These are phyloP conservation scores for Colletotrichum sp. DNA, from an alignment of 2,329 filamentous ascomycete genomes.

Conservation along the genomic window DNA sequence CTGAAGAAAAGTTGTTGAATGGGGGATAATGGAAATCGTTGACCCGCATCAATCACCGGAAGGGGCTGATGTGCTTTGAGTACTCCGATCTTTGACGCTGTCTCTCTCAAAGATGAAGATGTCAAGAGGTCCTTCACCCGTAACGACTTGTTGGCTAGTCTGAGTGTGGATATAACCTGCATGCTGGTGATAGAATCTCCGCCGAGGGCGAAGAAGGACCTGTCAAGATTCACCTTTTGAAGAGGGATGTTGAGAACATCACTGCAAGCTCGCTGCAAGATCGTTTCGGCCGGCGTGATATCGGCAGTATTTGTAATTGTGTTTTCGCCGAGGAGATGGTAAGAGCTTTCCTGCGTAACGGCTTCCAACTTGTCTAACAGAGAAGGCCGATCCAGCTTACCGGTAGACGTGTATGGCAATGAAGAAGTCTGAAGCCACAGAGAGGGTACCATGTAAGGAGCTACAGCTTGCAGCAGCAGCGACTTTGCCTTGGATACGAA, in stretches of 20 bases:
- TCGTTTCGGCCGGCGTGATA: not conserved
- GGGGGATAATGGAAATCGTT: not conserved
- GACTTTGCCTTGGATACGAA: conserved; percentile 25
- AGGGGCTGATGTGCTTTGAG: not conserved
- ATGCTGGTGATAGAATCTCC: conserved; percentile 11
- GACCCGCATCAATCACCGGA: not conserved
- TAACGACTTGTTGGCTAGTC: not conserved
- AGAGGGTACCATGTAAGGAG: conserved; percentile 40
- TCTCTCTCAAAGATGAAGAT: not conserved
- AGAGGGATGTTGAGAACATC: not conserved
- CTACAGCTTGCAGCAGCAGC: conserved; percentile 37
- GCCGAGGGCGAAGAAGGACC: not conserved
- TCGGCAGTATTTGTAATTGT: too few species aligned
- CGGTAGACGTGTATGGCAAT: conserved; percentile 22
- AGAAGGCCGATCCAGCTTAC: conserved; percentile 23
- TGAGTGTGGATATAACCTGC: not conserved
- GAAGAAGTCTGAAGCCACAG: conserved; percentile 30
- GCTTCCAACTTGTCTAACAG: conserved; percentile 7
- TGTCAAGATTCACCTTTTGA: not conserved
- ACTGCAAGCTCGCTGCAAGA: not conserved
- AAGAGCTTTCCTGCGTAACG: not conserved
- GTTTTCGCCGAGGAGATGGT: not conserved
- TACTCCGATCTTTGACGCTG: not conserved
- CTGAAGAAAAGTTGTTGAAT: conserved; percentile 7
- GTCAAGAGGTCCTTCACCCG: not conserved